Conservation (phyloP, 2,329 filamentous ascomycete species). For the Penicillium sp. region DNA sequence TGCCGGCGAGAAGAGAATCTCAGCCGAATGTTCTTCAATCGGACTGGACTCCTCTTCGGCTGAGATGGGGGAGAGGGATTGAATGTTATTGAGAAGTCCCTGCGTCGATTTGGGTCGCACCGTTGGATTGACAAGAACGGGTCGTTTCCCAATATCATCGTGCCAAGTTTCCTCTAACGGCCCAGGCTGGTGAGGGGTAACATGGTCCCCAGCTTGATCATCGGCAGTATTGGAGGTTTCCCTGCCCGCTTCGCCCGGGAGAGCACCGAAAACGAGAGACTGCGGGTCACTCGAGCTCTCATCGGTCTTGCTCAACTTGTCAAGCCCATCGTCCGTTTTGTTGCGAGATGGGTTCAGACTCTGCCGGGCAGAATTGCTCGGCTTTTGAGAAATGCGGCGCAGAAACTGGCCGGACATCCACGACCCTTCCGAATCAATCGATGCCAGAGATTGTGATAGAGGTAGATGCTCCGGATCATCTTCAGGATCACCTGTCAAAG, state of each 20-base stretch:
- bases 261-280: constrained; percentile 61
- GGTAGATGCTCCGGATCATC: constrained; percentile 51
- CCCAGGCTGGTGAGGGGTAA: constrained; percentile 25
- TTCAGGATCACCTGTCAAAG: constrained; percentile 52
- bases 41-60: constrained; percentile 40
- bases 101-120: constrained; percentile 66
- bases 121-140: constrained; percentile 67
- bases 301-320: constrained; percentile 51
- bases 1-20: constrained; percentile 63
- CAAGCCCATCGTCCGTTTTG: constrained; percentile 58
- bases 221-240: constrained; percentile 58
- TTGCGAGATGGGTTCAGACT: constrained; percentile 44
- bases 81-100: constrained; percentile 61
- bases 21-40: constrained; percentile 36
- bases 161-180: constrained; percentile 53
- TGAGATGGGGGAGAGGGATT: constrained; percentile 40
- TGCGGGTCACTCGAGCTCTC: constrained; percentile 79
- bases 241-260: constrained; percentile 50
- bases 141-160: constrained; percentile 59
- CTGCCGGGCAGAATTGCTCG: constrained; percentile 41
- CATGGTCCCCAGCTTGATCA: constrained; percentile 55
- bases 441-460: constrained; percentile 84
- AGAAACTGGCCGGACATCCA: constrained; percentile 83
- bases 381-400: constrained; percentile 53
- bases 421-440: constrained; percentile 92